phyloP scores from a whole-genome alignment of 176 grass and related monocot species.

The Oryza officinalis region DNA sequence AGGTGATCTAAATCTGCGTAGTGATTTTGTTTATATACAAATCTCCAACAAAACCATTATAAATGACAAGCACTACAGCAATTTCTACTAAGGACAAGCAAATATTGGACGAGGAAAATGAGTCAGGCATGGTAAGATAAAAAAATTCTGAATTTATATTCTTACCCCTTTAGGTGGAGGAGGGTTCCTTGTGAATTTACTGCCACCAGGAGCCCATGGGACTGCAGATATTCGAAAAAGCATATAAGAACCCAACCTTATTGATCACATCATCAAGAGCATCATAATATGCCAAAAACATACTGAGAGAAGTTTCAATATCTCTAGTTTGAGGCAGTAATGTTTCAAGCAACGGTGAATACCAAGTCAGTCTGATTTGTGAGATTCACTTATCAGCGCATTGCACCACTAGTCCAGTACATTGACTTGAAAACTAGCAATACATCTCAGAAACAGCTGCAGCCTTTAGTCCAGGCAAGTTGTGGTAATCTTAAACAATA shows the following conservation, averaged over 20 bases:
- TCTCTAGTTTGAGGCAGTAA: background rate
- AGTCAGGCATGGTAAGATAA: background rate
- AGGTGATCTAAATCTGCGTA: background rate
- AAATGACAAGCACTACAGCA: background rate
- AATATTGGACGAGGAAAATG: background rate
- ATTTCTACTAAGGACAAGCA: background rate
- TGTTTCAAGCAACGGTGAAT: background rate
- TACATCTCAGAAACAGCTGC: slow-evolving; percentile 8
- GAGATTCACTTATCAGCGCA: background rate
- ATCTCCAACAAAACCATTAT: background rate
- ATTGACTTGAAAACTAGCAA: background rate
- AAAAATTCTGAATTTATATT: slow-evolving; percentile 17
- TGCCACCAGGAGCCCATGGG: slow-evolving; percentile 91
- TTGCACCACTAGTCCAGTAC: background rate
- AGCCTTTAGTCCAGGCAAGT: background rate
- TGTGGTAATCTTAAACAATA: background rate
- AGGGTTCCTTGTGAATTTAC: slow-evolving; percentile 90
- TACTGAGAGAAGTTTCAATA: background rate
- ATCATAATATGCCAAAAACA: slow-evolving; percentile 1
- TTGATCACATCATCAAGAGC: background rate
- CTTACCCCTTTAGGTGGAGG: slow-evolving; percentile 95
- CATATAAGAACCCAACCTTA: background rate
- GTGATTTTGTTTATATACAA: background rate
- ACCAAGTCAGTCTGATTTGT: background rate
- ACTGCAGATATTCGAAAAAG: slow-evolving; percentile 53